phyloP scores from a whole-genome alignment of 768 basidiomycete genomes.

The Rossbeevera mucosa region DNA sequence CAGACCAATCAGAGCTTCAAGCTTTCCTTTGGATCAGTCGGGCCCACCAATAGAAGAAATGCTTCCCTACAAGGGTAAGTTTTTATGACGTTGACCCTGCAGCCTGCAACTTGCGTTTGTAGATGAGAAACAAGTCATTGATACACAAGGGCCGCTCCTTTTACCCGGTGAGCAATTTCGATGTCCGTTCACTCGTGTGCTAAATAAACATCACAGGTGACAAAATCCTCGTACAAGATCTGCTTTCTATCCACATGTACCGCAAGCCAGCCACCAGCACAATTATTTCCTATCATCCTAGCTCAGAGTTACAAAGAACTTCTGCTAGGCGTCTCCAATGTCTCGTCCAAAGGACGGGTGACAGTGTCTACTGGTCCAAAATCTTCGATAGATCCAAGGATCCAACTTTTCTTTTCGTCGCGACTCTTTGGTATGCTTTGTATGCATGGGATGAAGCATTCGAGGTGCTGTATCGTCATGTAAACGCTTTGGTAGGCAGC shows the following conservation, averaged over 20 bases:
- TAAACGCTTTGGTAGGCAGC: conserved; percentile 43
- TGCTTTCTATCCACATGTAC: conserved; percentile 53
- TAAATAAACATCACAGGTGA: conserved; percentile 10
- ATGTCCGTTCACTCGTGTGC: neutral
- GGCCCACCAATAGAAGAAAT: neutral
- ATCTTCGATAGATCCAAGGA: conserved; percentile 34
- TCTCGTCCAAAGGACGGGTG: conserved; percentile 28
- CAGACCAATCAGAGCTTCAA: conserved; percentile 12
- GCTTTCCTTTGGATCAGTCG: neutral
- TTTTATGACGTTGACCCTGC: neutral
- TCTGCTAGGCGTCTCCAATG: conserved; percentile 28
- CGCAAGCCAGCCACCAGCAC: conserved; percentile 23
- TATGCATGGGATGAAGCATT: conserved; percentile 63
- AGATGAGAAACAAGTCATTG: conserved; percentile 36
- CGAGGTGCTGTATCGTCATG: conserved; percentile 46
- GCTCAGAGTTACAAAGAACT: conserved; percentile 17
- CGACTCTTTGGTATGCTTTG: conserved; percentile 53
- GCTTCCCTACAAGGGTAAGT: conserved; percentile 17
- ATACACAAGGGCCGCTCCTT: conserved; percentile 48
- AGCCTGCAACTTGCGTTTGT: neutral
- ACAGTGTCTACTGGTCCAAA: conserved; percentile 34
- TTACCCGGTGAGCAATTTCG: conserved; percentile 28
- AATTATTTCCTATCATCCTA: conserved; percentile 32
- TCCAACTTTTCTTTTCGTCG: conserved; percentile 52
- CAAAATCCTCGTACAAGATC: conserved; percentile 36